Conservation (phyloP, 352 stramenopile genomes). For the Pythium periplocum region DNA sequence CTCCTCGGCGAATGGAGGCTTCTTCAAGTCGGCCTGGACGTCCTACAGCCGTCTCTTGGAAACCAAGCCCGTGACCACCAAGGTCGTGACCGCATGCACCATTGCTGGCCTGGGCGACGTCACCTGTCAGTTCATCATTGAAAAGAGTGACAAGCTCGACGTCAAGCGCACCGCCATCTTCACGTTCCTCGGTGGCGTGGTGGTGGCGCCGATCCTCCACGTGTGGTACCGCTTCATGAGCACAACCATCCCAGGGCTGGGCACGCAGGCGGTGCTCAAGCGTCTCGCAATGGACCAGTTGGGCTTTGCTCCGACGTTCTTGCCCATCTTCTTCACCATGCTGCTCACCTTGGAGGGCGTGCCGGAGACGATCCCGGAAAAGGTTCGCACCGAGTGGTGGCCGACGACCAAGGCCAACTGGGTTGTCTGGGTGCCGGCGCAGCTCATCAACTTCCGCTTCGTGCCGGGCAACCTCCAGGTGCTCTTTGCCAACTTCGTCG, state of each 20-base stretch:
- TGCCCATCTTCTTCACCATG: slow-evolving; percentile 67
- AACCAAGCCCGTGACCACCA: slow-evolving; percentile 53
- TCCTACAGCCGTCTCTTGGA: slow-evolving; percentile 52
- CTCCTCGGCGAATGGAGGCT: slow-evolving; percentile 11
- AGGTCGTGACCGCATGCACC: slow-evolving; percentile 49
- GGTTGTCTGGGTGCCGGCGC: slow-evolving; percentile 73
- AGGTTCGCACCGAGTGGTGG: slow-evolving; percentile 77
- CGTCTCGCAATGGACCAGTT: slow-evolving; percentile 74
- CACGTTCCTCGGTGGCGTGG: slow-evolving; percentile 51
- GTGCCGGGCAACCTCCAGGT: slow-evolving; percentile 72
- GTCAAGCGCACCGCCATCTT: slow-evolving; percentile 54
- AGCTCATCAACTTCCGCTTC: slow-evolving; percentile 81
- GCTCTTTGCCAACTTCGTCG: slow-evolving; percentile 79
- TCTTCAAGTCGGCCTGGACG: slow-evolving; percentile 35
- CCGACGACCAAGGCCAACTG: slow-evolving; percentile 71
- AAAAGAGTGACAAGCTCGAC: slow-evolving; percentile 28
- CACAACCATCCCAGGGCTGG: slow-evolving; percentile 27
- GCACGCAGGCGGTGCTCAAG: slow-evolving; percentile 40
- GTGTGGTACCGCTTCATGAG: slow-evolving; percentile 71
- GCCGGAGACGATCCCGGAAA: slow-evolving; percentile 42
- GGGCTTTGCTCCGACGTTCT: slow-evolving; percentile 65
- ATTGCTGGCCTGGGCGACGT: slow-evolving; percentile 71
- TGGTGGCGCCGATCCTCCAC: slow-evolving; percentile 75
- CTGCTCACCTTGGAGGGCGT: slow-evolving; percentile 63
- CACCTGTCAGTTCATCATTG: slow-evolving; percentile 59